Conservation (phyloP, 352 stramenopile species). For the Thraustotheca clavata region DNA sequence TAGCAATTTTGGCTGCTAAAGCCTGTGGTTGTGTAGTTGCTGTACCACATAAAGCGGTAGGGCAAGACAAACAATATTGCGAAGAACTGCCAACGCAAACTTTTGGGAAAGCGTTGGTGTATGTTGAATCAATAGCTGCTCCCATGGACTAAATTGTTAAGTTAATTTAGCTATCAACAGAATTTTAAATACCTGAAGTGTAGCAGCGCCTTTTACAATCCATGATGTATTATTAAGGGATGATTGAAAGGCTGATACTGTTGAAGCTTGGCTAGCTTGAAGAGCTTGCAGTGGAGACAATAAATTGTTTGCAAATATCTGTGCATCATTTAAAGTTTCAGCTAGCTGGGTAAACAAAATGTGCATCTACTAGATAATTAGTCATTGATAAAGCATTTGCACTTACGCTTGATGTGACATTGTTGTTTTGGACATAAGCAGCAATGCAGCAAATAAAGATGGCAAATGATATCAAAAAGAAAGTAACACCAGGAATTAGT, state of each 20-base stretch:
- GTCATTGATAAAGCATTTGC: neutral
- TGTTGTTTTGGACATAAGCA: conserved; percentile 66
- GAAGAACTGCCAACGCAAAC: neutral
- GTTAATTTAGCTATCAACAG: no score
- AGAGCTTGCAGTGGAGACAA: conserved; percentile 32
- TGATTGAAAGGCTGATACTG: neutral
- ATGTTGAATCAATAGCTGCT: neutral
- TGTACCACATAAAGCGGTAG: neutral
- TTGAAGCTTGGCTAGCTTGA: neutral
- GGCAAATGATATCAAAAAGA: conserved; percentile 51
- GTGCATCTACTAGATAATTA: conserved; percentile 10
- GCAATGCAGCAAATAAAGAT: conserved; percentile 77
- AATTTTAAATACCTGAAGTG: conserved; percentile 15
- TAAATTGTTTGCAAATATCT: conserved; percentile 63
- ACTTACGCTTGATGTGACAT: conserved; percentile 47
- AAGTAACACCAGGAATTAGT: conserved; percentile 50
- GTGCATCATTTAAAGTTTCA: conserved; percentile 61
- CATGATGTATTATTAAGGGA: neutral
- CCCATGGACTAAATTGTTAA: conserved; percentile 12
- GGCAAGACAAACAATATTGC: neutral
- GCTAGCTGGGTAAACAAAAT: conserved; percentile 58
- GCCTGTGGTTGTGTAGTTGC: neutral
- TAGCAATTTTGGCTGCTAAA: neutral
- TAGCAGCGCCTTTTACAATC: neutral
- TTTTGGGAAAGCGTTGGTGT: conserved; percentile 3